Percentiles rank a stretch among this genome's conserved stretches.
phyloP scores from a whole-genome alignment of 371 early-diverging fungal genomes.

The Conidiobolus coronatus region DNA sequence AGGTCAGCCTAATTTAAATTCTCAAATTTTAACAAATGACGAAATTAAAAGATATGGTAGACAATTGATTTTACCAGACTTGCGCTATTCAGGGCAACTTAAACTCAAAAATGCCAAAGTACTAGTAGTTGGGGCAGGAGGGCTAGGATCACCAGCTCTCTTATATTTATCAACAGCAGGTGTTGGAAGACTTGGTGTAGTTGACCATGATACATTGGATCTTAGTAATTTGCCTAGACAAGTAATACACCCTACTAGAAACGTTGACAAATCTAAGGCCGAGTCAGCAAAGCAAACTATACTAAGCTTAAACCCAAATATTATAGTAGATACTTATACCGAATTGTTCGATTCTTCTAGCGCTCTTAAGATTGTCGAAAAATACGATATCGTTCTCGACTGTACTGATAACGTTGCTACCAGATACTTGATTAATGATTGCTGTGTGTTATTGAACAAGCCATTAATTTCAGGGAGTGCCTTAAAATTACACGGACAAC shows the following conservation, averaged over 20 bases:
- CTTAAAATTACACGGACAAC: constrained; percentile 83
- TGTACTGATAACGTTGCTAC: constrained; percentile 94
- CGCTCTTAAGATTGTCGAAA: constrained; percentile 16
- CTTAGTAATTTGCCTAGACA: constrained; percentile 92
- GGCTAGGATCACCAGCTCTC: constrained; percentile 78
- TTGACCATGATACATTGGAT: constrained; percentile 92
- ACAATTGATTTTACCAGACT: constrained; percentile 74
- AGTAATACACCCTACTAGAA: constrained; percentile 65
- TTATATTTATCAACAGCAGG: constrained; percentile 90
- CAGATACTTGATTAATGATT: constrained; percentile 90
- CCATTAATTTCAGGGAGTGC: constrained; percentile 91
- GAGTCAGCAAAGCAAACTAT: constrained; percentile 45
- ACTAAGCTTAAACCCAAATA: constrained; percentile 14
- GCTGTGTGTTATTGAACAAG: constrained; percentile 59
- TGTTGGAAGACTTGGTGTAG: constrained; percentile 70
- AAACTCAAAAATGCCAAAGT: constrained; percentile 50
- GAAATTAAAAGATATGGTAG: constrained; percentile 79
- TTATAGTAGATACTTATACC: constrained; percentile 12
- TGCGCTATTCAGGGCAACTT: constrained; percentile 66
- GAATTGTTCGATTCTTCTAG: constrained; percentile 17
- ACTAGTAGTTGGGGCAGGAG: constrained; percentile 92
- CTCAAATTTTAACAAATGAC: constrained; percentile 15
- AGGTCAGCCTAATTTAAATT: neutral
- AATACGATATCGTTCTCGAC: constrained; percentile 83
- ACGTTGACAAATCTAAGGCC: constrained; percentile 57